phyloP scores from a whole-genome alignment of 2,329 filamentous ascomycete species.

The Hypomyces perniciosus region DNA sequence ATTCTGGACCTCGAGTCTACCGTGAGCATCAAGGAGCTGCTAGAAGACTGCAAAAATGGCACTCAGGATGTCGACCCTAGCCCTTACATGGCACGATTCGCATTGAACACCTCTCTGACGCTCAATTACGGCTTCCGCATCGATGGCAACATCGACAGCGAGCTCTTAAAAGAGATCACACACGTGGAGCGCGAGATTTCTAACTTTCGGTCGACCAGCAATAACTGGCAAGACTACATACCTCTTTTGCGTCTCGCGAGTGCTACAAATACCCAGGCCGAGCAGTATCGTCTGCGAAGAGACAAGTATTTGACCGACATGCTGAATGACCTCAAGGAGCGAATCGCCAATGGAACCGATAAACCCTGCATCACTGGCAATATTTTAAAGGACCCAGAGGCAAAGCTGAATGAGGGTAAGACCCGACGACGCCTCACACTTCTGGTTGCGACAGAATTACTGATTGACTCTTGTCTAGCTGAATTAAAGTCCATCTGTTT shows the following conservation, averaged over 20 bases:
- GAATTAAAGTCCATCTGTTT: constrained; percentile 77
- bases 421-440: background rate
- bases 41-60: constrained; percentile 58
- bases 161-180: constrained; percentile 66
- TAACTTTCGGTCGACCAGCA: constrained; percentile 71
- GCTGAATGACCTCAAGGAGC: constrained; percentile 48
- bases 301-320: constrained; percentile 63
- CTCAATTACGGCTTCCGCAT: constrained; percentile 77
- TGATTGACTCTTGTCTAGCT: constrained; percentile 34
- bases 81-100: constrained; percentile 68
- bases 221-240: constrained; percentile 84
- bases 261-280: constrained; percentile 55
- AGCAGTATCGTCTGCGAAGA: constrained; percentile 60
- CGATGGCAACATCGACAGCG: constrained; percentile 60
- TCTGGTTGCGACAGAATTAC: background rate
- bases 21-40: constrained; percentile 65
- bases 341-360: constrained; percentile 34
- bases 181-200: constrained; percentile 70
- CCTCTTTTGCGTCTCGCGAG: constrained; percentile 63
- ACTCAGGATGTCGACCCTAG: constrained; percentile 61
- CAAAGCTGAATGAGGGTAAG: constrained; percentile 32
- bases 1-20: constrained; percentile 73
- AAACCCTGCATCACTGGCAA: constrained; percentile 37
- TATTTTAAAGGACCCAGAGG: constrained; percentile 51
- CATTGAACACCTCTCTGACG: constrained; percentile 70